Conservation (phyloP, 495 filamentous ascomycete genomes). For the Lepidopterella palustris region DNA sequence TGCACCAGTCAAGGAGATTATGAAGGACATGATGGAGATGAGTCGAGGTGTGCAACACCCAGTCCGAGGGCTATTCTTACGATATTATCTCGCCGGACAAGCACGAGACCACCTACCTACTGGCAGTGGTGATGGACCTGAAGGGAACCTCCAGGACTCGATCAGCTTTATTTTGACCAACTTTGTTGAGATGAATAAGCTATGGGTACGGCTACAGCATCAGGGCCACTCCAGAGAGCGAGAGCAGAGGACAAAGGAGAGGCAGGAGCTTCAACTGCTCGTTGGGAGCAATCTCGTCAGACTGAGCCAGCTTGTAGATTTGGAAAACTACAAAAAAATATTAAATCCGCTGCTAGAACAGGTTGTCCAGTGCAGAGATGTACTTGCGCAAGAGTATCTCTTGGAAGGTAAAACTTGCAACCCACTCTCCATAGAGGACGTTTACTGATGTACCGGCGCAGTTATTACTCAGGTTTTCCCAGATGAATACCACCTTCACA, state of each 20-base stretch:
- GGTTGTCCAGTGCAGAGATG: slow-evolving; percentile 95
- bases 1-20: slow-evolving; percentile 98
- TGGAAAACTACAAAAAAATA: slow-evolving; percentile 89
- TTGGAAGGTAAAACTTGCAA: slow-evolving; percentile 58
- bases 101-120: slow-evolving; percentile 80
- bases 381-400: slow-evolving; percentile 94
- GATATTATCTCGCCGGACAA: slow-evolving; percentile 93
- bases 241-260: slow-evolving; percentile 85
- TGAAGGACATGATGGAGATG: slow-evolving; percentile 99
- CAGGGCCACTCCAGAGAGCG: slow-evolving; percentile 94
- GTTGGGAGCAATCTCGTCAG: slow-evolving; percentile 94
- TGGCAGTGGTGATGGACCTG: slow-evolving; percentile 81
- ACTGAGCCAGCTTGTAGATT: slow-evolving; percentile 89
- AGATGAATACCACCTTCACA: slow-evolving; percentile 96
- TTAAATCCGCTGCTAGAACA: slow-evolving; percentile 86
- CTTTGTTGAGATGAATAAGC: slow-evolving; percentile 99
- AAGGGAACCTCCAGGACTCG: slow-evolving; percentile 93
- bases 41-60: slow-evolving; percentile 95
- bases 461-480: slow-evolving; percentile 99
- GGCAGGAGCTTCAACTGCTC: slow-evolving; percentile 88
- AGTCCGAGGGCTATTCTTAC: slow-evolving; percentile 84
- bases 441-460: slow-evolving; percentile 27
- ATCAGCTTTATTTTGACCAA: slow-evolving; percentile 97
- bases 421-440: no score
- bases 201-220: slow-evolving; percentile 96